Evolutionary conservation across 2,329 filamentous ascomycete species (phyloP), one percentile per base, ranked within the genome.

Genomic region (Xylaria sp.): DNA sequence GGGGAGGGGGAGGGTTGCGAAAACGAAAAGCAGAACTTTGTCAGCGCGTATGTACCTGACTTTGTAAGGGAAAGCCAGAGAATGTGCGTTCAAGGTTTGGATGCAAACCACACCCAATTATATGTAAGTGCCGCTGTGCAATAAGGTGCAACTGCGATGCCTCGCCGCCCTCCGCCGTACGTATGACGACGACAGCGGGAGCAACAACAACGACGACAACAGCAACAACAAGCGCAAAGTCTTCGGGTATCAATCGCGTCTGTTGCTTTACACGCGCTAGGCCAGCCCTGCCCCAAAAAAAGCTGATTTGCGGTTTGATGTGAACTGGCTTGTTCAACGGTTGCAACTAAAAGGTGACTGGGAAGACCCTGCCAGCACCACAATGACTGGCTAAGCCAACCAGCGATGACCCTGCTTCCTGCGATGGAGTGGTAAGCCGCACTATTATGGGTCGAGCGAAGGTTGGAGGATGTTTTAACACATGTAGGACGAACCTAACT

Each of bases 341-440:
- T 73, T 73, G 73, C 76, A 68, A 73, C 74, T 75, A 71, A 55
- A 55, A 64, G 50, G 66, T 80, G 55, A 61, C 81, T 78, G 75
- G 82, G 81, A 80, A 74, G 75, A 82, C 80, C 82, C 81, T 75
- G 75, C 81, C 71, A 75, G 68, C 68, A 73, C 78, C 79, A 79
- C 77, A 78, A 75, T 75, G 77, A 77, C 75, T 74, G 76, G 79
- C 76, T 74, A 77, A 77, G 76, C 78, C 79, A 77, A 81, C 77
- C 81, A 79, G 79, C 80, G 79, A 78, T 78, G 78, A 79, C 81
- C 81, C 79, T 80, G 80, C 42, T 74, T 66, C 75, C 76, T 78
- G 55, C 78, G 74, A 78, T 79, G 74, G 76, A 76, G 76, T 73
- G 76, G 75, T 77, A 81, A 80, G 78, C 80, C 78, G 78, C 79